phyloP scores from a whole-genome alignment of 1,139 yeast species.

The Zygoascus meyerae region DNA sequence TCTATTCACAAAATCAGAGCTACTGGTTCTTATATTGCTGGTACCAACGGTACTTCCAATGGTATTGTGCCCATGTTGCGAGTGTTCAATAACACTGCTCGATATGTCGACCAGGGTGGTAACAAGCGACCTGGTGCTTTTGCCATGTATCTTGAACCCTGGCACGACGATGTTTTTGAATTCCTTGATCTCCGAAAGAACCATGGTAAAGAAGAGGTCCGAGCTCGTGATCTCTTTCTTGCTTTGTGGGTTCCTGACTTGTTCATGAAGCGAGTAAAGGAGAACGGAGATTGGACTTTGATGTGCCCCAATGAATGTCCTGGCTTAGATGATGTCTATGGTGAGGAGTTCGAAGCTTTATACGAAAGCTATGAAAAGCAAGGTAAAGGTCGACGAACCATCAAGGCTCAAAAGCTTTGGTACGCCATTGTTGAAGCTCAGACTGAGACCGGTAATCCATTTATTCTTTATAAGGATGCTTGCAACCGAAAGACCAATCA shows the following conservation, averaged over 20 bases:
- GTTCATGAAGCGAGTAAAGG: conserved; percentile 83
- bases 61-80: conserved; percentile 88
- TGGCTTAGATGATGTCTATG: conserved; percentile 72
- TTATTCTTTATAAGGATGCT: conserved; percentile 85
- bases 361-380: conserved; percentile 68
- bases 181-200: conserved; percentile 80
- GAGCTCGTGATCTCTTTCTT: conserved; percentile 85
- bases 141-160: conserved; percentile 83
- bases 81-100: conserved; percentile 84
- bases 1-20: conserved; percentile 80
- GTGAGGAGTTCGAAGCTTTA: conserved; percentile 70
- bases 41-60: conserved; percentile 83
- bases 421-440: conserved; percentile 81
- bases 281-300: conserved; percentile 73
- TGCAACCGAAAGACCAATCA: conserved; percentile 81
- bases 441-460: conserved; percentile 90
- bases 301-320: conserved; percentile 88
- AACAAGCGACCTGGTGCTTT: conserved; percentile 93
- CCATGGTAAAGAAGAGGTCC: conserved; percentile 85
- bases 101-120: conserved; percentile 93
- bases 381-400: conserved; percentile 62
- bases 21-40: conserved; percentile 81
- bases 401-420: conserved; percentile 88
- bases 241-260: conserved; percentile 92
- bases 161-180: conserved; percentile 86